phyloP scores from a whole-genome alignment of 805 yeast genomes.

The Zygosaccharomyces siamensis region DNA sequence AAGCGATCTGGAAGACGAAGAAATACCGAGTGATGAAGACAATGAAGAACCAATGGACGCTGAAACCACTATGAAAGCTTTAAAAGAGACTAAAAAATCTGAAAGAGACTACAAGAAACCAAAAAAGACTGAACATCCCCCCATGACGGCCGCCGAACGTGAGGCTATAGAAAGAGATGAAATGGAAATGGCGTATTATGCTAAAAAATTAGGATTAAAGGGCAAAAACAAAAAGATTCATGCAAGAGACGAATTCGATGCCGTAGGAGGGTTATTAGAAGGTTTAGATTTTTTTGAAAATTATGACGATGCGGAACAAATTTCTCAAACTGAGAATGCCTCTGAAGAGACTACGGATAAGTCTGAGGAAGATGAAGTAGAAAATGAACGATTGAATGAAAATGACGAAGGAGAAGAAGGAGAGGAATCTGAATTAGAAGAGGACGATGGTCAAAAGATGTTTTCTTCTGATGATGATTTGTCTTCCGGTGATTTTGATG shows the following conservation, averaged over 20 bases:
- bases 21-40: constrained; percentile 33
- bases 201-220: constrained; percentile 71
- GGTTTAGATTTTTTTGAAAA: constrained; percentile 47
- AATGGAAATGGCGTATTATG: constrained; percentile 75
- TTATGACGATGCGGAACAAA: constrained; percentile 20
- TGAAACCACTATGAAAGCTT: constrained; percentile 36
- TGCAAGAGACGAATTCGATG: constrained; percentile 59
- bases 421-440: constrained; percentile 14
- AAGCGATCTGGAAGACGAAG: constrained; percentile 42
- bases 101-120: constrained; percentile 17
- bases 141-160: constrained; percentile 42
- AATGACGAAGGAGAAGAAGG: constrained; percentile 20
- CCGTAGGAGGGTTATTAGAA: constrained; percentile 76
- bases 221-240: constrained; percentile 46
- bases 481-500: constrained; percentile 42
- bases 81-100: constrained; percentile 29
- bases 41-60: constrained; percentile 31
- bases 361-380: constrained; percentile 31
- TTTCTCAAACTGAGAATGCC: no score
- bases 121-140: constrained; percentile 16
- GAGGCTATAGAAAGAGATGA: constrained; percentile 57
- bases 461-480: constrained; percentile 41
- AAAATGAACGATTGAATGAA: constrained; percentile 30
- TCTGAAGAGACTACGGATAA: constrained; percentile 29
- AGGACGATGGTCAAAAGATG: constrained; percentile 30